These are phyloP conservation scores for Achaetomium macrosporum DNA, from an alignment of 2,329 filamentous ascomycete genomes.

Conservation along the genomic window DNA sequence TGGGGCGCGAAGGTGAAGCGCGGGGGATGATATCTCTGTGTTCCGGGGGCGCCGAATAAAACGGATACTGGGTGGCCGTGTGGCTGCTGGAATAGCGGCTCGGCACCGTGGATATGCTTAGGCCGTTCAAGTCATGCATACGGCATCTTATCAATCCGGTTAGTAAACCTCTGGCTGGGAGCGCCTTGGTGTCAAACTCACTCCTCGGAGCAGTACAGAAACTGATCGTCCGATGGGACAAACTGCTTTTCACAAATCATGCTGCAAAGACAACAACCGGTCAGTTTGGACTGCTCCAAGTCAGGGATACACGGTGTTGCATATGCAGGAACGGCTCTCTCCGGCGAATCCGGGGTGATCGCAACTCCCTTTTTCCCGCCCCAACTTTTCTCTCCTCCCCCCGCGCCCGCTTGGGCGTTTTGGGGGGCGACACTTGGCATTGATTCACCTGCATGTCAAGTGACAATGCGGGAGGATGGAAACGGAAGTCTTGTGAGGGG, in stretches of 20 bases:
- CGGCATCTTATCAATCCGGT: conserved; percentile 42
- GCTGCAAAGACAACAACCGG: conserved; percentile 34
- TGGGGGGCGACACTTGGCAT: conserved; percentile 14
- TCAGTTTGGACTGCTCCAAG: conserved; percentile 25
- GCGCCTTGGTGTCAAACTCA: conserved; percentile 36
- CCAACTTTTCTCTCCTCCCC: conserved; percentile 9
- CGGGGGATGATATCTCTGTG: conserved; percentile 58
- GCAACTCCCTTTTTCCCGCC: not conserved
- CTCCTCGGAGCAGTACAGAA: conserved; percentile 59
- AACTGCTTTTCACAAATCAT: conserved; percentile 66
- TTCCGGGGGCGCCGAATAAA: conserved; percentile 44
- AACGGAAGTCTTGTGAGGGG: conserved; percentile 21
- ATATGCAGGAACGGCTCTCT: conserved; percentile 31
- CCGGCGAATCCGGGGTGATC: not conserved
- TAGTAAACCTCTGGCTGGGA: conserved; percentile 15
- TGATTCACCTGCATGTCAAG: conserved; percentile 28
- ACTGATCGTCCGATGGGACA: conserved; percentile 49
- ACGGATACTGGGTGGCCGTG: conserved; percentile 37
- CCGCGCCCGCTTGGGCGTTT: conserved; percentile 14
- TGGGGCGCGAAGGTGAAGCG: conserved; percentile 56
- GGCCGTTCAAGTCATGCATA: conserved; percentile 43
- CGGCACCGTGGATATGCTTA: conserved; percentile 29
- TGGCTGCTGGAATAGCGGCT: conserved; percentile 26
- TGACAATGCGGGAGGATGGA: conserved; percentile 29
- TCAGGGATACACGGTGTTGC: conserved; percentile 5